Base-by-base conservation (phyloP, 306 rosid genomes). In the Inga laurina region DNA sequence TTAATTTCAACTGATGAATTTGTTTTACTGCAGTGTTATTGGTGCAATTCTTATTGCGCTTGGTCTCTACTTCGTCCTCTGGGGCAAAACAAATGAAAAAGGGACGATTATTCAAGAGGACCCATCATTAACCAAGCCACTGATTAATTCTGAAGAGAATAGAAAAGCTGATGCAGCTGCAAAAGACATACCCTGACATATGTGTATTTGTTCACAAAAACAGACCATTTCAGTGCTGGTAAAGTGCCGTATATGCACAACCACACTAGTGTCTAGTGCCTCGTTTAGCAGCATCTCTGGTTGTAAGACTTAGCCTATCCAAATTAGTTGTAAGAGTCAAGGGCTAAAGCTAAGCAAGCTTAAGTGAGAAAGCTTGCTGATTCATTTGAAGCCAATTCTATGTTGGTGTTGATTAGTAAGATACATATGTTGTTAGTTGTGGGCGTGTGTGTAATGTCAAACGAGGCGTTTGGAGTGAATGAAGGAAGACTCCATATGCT, bases 41-140 rank as follows among this genome's bases (percentile, higher is more conserved):
- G 93, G 96, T 71, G 92, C 96, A 77, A 69, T 86, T 77, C 81
- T 92, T 66, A 86, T 90, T 75, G 88, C 89, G 72, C 19, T 90
- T 79, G 96, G 96, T 46, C 88, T 92, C 27, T 92, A 90, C 87
- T 85, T 70, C 44, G 96, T 92, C 67, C 80, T 92, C 27, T 92
- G 93, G 93, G 96, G 93, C 0, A 92, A 92, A 83, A 83, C 82
- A 79, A 67, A 85, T 8, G 90, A 88, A 77, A 88, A 74, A 5
- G 80, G 72, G 45, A 59, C 21, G 82, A 77, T 41, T 24, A 79
- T 41, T 44, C 65, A 76, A 21, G 84, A 52, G 9, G 81, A 87
- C 10, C 1, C 87, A n/a, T 79, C 79, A 39, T 65, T 92, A 54
- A 86, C 82, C 83, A 81, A 84, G 72, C 92, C 91, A 1, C 85